These are phyloP conservation scores for Gelatoporia subvermispora DNA, from an alignment of 768 basidiomycete genomes.

Conservation along the genomic window DNA sequence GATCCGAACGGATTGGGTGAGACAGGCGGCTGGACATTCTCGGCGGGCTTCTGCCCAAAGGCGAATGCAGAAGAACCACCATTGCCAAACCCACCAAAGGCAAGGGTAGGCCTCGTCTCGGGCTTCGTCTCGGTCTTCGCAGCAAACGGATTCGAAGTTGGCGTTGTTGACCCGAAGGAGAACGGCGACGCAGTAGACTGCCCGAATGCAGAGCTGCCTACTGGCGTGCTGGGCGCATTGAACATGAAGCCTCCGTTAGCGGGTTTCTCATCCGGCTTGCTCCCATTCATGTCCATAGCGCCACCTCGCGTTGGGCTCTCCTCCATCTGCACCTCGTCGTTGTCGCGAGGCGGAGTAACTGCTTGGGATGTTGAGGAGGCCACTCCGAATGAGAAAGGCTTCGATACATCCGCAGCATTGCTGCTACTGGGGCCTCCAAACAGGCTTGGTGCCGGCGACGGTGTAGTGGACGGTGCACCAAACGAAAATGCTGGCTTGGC, in stretches of 20 bases:
- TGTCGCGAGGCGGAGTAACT: constrained; percentile 61
- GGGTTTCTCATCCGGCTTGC: constrained; percentile 10
- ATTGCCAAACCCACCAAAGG: constrained; percentile 42
- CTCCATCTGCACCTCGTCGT: constrained; percentile 73
- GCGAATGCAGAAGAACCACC: constrained; percentile 39
- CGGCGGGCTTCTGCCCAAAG: constrained; percentile 35
- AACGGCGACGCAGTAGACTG: constrained; percentile 15
- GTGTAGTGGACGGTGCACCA: constrained; percentile 29
- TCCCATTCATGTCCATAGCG: constrained; percentile 42
- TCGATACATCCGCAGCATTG: constrained; percentile 40
- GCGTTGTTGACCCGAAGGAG: constrained; percentile 12
- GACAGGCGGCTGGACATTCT: constrained; percentile 9
- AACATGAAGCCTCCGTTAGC: constrained; percentile 40
- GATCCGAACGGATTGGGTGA: constrained; percentile 24
- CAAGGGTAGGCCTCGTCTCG: constrained; percentile 36
- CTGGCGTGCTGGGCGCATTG: constrained; percentile 26
- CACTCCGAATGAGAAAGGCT: constrained; percentile 53
- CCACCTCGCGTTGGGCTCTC: constrained; percentile 66
- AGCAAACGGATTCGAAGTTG: constrained; percentile 42
- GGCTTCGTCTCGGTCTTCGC: constrained; percentile 39
- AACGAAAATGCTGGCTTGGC: constrained; percentile 38
- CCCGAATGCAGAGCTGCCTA: constrained; percentile 32
- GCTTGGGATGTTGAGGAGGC: constrained; percentile 38
- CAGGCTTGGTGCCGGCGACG: constrained; percentile 34
- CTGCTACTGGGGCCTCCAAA: constrained; percentile 40